Percentiles rank a stretch among this genome's conserved stretches.
Evolutionary conservation across 2,329 filamentous ascomycete species (phyloP).

Genomic region (Aspergillus puulaauensis): DNA sequence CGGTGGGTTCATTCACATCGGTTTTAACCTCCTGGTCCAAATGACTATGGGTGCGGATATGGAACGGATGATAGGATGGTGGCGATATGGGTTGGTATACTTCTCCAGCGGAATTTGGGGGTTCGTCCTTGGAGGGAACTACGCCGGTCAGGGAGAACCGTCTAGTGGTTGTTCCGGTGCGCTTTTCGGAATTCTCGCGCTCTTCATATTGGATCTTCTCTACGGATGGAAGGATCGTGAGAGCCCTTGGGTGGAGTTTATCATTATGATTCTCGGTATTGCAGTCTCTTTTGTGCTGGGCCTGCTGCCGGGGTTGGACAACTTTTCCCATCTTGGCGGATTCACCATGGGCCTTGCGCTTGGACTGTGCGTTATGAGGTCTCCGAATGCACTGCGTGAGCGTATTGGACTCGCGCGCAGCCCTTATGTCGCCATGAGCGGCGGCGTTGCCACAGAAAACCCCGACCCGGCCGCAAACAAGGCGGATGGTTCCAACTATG

Average conservation of each 20-base stretch:
- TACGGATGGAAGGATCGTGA: constrained; percentile 86
- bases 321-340: constrained; percentile 95
- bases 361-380: constrained; percentile 84
- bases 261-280: constrained; percentile 83
- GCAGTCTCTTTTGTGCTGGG: constrained; percentile 89
- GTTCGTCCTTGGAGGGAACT: constrained; percentile 93
- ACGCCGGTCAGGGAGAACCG: constrained; percentile 74
- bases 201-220: constrained; percentile 82
- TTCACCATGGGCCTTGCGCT: constrained; percentile 89
- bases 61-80: constrained; percentile 82
- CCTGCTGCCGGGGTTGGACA: constrained; percentile 87
- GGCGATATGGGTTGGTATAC: constrained; percentile 89
- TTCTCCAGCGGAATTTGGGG: constrained; percentile 91
- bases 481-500: constrained; percentile 42
- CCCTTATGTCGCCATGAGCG: constrained; percentile 69
- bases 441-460: constrained; percentile 37
- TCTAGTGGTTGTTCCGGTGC: constrained; percentile 88
- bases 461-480: constrained; percentile 36
- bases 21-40: constrained; percentile 91
- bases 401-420: constrained; percentile 68
- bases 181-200: constrained; percentile 86
- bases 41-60: constrained; percentile 88
- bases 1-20: constrained; percentile 89
- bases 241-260: constrained; percentile 77
- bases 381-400: constrained; percentile 74